A percentile compares a stretch with the other conserved stretches of the same genome.
Evolutionary conservation across 148 eudicot genomes (phyloP).

Genomic region (Fagopyrum esculentum): DNA sequence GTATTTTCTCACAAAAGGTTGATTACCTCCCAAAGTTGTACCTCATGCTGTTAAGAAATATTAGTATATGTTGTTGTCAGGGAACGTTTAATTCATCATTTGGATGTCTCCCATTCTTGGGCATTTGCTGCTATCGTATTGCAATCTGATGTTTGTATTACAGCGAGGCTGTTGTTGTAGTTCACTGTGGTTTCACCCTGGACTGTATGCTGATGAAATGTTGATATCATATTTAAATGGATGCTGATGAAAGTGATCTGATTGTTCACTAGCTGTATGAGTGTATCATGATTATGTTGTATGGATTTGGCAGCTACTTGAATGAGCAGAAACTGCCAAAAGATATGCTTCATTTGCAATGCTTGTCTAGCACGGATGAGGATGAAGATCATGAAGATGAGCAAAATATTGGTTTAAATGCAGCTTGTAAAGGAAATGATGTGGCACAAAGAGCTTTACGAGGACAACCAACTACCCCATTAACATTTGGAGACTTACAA

Average conservation of each 20-base stretch:
- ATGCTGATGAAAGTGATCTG: not conserved
- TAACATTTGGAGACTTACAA: slow-evolving; percentile 42
- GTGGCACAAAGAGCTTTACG: slow-evolving; percentile 25
- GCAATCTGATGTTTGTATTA: not conserved
- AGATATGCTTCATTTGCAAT: slow-evolving; percentile 62
- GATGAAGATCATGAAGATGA: slow-evolving; percentile 33
- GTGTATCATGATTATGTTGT: not conserved
- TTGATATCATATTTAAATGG: not conserved
- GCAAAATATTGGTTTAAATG: slow-evolving; percentile 28
- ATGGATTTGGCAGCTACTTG: slow-evolving; percentile 59
- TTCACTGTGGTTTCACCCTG: slow-evolving; percentile 6
- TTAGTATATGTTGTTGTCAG: not conserved
- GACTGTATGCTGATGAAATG: not conserved
- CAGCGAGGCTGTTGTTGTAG: not conserved
- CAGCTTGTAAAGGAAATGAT: slow-evolving; percentile 30
- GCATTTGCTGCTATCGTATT: not conserved
- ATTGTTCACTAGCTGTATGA: not conserved
- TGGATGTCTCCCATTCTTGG: not conserved
- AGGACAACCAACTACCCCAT: slow-evolving; percentile 27
- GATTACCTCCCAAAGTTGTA: not conserved
- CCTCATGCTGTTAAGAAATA: not conserved
- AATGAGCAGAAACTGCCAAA: slow-evolving; percentile 77
- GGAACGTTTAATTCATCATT: not conserved
- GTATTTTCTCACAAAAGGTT: not conserved
- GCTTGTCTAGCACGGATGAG: slow-evolving; percentile 27